Base-by-base conservation (phyloP, 2,329 filamentous ascomycete genomes). In the Trichoderma guizhouense region DNA sequence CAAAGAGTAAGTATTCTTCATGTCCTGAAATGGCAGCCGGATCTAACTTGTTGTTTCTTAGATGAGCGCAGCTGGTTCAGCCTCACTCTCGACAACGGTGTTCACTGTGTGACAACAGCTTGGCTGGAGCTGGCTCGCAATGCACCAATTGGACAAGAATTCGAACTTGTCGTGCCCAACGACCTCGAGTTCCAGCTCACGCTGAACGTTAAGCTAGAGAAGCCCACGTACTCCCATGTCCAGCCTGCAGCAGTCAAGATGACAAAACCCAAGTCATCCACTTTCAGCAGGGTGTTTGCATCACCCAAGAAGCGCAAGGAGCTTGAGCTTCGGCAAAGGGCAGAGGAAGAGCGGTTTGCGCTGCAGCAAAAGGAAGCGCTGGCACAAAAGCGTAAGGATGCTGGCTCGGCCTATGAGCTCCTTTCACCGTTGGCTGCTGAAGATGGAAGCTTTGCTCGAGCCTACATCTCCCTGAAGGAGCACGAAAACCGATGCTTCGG, bases 181-280 rank as follows among this genome's bases (percentile, higher is more conserved):
- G 96, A 99, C 77, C 89, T 99, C n/a, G 96, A 99, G 81, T 99
- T 99, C 84, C 96, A 99, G 82, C 89, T 99, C 51, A 98, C 96
- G 0, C 88, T 99, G 15, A 97, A 98, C 76, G 97, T 97, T 75
- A 98, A 98, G 84, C 87, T 98, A 28, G 92, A 95, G 75, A 93
- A 95, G 78, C 93, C 93, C 7, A 90, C 91, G 30, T 87, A 92
- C 14, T 84, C 84, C 73, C 83, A 83, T 69, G 79, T 87, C 2
- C 83, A 84, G 47, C 88, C 90, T 3, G 89, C 92, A 3, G 85
- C 87, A 24, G 74, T 76, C 70, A 95, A 93, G 80, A 81, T 86
- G 32, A 76, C 83, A 78, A 90, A 91, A 81, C 84, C 89, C 69
- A 98, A 98, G 85, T 89, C 93, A 62, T 97, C 93, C 1, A 92